Percentiles rank a stretch among this genome's conserved stretches.
phyloP scores from a whole-genome alignment of 2,329 filamentous ascomycete genomes.

The Acarospora socialis region DNA sequence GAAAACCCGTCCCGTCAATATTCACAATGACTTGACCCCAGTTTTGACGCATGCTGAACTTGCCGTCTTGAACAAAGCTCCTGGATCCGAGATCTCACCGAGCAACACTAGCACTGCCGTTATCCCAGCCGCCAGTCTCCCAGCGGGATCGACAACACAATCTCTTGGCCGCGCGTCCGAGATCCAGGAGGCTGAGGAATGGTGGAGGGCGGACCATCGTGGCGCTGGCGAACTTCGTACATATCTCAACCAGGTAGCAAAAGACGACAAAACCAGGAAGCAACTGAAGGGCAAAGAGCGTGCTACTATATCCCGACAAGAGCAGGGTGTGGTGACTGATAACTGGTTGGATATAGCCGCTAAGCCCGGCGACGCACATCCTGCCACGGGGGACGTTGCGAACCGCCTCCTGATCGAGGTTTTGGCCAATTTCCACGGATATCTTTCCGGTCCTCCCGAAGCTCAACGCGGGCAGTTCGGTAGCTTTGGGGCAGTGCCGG shows the following conservation, averaged over 20 bases:
- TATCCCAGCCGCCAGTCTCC: background rate
- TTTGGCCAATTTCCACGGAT: constrained; percentile 29
- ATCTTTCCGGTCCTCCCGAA: constrained; percentile 23
- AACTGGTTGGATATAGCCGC: too few species aligned
- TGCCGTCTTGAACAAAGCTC: constrained; percentile 1
- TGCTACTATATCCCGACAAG: too few species aligned
- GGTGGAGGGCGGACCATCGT: constrained; percentile 7
- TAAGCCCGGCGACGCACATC: too few species aligned
- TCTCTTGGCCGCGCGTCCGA: background rate
- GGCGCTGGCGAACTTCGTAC: constrained; percentile 1
- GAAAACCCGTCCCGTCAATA: constrained; percentile 10
- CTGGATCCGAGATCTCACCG: background rate
- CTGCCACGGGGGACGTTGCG: background rate
- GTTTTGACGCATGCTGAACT: background rate
- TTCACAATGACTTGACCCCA: constrained; percentile 5
- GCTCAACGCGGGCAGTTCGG: constrained; percentile 26
- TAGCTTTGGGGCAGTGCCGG: constrained; percentile 24
- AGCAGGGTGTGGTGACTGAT: background rate
- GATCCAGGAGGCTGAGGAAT: constrained; percentile 3
- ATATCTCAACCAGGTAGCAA: constrained; percentile 3
- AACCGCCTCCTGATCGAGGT: constrained; percentile 27
- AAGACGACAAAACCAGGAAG: constrained; percentile 1
- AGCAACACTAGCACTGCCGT: background rate
- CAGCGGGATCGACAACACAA: background rate
- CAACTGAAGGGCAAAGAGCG: too few species aligned